Evolutionary conservation across 768 basidiomycete species (phyloP).

Genomic region (Russula olivacea): DNA sequence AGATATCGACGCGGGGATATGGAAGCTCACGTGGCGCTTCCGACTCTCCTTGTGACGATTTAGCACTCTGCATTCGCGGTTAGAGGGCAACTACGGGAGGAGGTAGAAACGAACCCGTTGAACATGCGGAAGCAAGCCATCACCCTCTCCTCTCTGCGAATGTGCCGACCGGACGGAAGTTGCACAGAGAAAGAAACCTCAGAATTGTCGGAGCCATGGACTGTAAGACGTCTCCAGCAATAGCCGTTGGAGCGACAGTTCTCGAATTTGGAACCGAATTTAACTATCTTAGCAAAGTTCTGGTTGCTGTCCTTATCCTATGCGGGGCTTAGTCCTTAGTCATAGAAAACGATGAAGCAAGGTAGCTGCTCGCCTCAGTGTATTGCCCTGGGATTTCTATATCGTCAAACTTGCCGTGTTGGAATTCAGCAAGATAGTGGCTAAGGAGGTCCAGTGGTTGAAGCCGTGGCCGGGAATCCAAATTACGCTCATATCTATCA

Average conservation of each 20-base stretch:
- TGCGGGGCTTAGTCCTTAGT: conserved; percentile 13
- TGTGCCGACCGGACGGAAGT: conserved; percentile 75
- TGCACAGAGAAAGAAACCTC: conserved; percentile 87
- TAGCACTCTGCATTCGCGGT: conserved; percentile 53
- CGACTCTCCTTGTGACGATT: conserved; percentile 86
- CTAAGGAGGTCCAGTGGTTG: conserved; percentile 83
- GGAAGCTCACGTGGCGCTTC: conserved; percentile 87
- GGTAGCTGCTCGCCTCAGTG: conserved; percentile 58
- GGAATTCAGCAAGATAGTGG: conserved; percentile 95
- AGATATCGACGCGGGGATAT: conserved; percentile 82
- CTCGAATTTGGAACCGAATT: conserved; percentile 87
- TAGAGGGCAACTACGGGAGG: not conserved
- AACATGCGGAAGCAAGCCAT: conserved; percentile 92
- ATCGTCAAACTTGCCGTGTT: conserved; percentile 95
- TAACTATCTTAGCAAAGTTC: conserved; percentile 83
- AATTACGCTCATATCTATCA: conserved; percentile 76
- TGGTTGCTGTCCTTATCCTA: conserved; percentile 94
- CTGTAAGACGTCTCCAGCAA: conserved; percentile 84
- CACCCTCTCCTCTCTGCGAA: conserved; percentile 87
- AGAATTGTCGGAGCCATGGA: conserved; percentile 90
- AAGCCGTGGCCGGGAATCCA: conserved; percentile 76
- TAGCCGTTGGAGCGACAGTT: conserved; percentile 80
- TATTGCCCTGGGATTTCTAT: conserved; percentile 99
- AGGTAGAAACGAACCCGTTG: conserved; percentile 54
- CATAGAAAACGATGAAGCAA: not conserved